phyloP scores from a whole-genome alignment of 2,329 filamentous ascomycete species.

The Herpotrichia juniperi region DNA sequence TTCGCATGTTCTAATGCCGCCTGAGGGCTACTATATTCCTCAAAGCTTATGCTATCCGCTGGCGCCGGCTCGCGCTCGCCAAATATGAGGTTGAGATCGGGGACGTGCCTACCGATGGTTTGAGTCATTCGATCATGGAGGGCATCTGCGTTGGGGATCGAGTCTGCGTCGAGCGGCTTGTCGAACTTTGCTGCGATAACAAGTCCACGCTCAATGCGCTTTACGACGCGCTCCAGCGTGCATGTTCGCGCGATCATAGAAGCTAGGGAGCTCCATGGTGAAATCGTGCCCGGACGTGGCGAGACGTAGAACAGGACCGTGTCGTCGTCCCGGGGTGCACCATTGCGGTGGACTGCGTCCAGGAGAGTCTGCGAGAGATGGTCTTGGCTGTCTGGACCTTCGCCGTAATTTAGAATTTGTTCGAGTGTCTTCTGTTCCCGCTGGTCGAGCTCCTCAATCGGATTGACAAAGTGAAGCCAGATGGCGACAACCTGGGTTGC shows the following conservation, averaged over 20 bases:
- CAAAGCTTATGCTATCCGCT: constrained; percentile 76
- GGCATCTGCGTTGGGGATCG: constrained; percentile 68
- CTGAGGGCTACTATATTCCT: constrained; percentile 67
- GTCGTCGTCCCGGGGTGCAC: constrained; percentile 57
- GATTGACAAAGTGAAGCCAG: constrained; percentile 59
- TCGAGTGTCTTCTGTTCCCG: constrained; percentile 60
- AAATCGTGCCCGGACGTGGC: constrained; percentile 81
- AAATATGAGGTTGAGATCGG: constrained; percentile 79
- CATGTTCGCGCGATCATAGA: constrained; percentile 94
- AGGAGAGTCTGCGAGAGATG: constrained; percentile 52
- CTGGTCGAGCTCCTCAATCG: constrained; percentile 44
- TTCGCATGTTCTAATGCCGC: constrained; percentile 83
- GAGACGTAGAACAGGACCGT: constrained; percentile 72
- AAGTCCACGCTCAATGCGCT: constrained; percentile 86
- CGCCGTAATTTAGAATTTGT: constrained; percentile 67
- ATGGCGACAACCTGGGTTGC: constrained; percentile 56
- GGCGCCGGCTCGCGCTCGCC: constrained; percentile 68
- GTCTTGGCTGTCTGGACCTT: constrained; percentile 54
- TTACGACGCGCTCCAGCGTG: constrained; percentile 72
- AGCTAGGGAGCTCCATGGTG: constrained; percentile 96
- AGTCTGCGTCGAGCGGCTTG: constrained; percentile 54
- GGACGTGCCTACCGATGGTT: constrained; percentile 69
- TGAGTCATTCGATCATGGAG: constrained; percentile 97
- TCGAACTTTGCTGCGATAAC: constrained; percentile 72
- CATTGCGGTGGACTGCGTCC: constrained; percentile 56